Percentiles rank a stretch among this genome's conserved stretches.
These are phyloP conservation scores for Globisporangium acanthophoron DNA, from an alignment of 352 stramenopile genomes.

Conservation along the genomic window DNA sequence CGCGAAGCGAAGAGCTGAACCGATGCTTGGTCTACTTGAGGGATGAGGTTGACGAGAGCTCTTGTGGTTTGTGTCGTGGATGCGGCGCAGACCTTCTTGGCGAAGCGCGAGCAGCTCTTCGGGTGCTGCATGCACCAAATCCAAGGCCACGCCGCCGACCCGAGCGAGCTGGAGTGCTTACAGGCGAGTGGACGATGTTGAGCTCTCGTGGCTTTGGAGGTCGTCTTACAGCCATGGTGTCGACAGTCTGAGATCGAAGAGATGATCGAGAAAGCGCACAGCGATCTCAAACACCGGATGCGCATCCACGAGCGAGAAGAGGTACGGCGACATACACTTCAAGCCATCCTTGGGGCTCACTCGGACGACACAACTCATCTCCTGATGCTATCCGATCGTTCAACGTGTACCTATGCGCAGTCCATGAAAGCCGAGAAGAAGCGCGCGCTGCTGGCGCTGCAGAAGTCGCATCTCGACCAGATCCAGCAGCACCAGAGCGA, in stretches of 20 bases:
- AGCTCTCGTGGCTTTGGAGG: no score
- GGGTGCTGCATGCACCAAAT: slow-evolving; percentile 25
- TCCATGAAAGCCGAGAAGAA: slow-evolving; percentile 17
- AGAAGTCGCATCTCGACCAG: slow-evolving; percentile 25
- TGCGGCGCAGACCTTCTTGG: slow-evolving; percentile 17
- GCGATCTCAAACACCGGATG: slow-evolving; percentile 17
- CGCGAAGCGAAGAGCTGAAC: background rate
- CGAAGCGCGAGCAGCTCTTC: slow-evolving; percentile 23
- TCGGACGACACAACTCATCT: background rate
- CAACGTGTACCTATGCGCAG: background rate
- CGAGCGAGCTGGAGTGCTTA: slow-evolving; percentile 17
- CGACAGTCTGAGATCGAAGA: slow-evolving; percentile 18
- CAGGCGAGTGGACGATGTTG: slow-evolving; percentile 7
- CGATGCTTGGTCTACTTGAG: background rate
- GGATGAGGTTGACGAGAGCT: background rate
- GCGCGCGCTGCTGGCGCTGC: slow-evolving; percentile 18
- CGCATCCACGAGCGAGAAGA: slow-evolving; percentile 17
- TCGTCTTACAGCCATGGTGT: background rate
- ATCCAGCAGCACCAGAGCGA: slow-evolving; percentile 17
- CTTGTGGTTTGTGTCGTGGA: background rate
- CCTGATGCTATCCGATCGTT: background rate
- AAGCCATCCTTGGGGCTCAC: background rate
- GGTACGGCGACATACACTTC: slow-evolving; percentile 1
- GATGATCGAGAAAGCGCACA: slow-evolving; percentile 16
- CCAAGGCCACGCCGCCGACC: slow-evolving; percentile 4